Evolutionary conservation across 805 yeast genomes (phyloP), one percentile per base, ranked within the genome.

Genomic region (Spathaspora passalidarum): DNA sequence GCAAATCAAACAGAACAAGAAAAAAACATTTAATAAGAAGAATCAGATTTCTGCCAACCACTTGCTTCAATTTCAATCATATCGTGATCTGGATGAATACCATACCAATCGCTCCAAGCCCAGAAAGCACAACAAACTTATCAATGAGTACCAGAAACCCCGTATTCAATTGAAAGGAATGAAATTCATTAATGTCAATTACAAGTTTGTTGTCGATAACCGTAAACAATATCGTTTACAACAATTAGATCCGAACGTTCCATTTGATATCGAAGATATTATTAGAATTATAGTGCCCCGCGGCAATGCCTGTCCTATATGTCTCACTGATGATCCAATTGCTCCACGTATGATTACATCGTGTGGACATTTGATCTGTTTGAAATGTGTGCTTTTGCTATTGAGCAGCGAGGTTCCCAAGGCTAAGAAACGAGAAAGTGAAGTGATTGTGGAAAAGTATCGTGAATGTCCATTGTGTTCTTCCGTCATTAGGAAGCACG

Each of bases 361-460:
- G 10, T 94, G 99, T 68, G 99, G 99, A 4, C 99, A 94, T 60
- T 76, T 90, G 13, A 80, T 94, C 57, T 94, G 99, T 60, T 74
- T 80, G 45, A 80, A 90, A 11, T 94, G 99, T 62, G 64, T 92
- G 23, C 62, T 90, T 45, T 79, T 90, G 38, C 79, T 87, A 56
- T 68, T 88, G 38, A 86, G 79, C 32, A 80, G 83, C 16, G 75
- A 72, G 46, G 62, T 72, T 2, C 77, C 77, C 1, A 56, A 54
- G 17, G 62, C 62, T 43, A 65, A 69, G 52, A 63, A 68, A 42
- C 63, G 66, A 39, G 69, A 69, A 53, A 51, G 60, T 25, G 55
- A 52, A 29, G 73, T 66, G 11, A 54, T 69, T 18, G 59, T 66
- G 56, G 77, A 66, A 49, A 80, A 76, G 56, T 74, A 76, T 46